Evolutionary conservation across 2,329 filamentous ascomycete genomes (phyloP).

Genomic region (Aotearoamyces nothofagi): DNA sequence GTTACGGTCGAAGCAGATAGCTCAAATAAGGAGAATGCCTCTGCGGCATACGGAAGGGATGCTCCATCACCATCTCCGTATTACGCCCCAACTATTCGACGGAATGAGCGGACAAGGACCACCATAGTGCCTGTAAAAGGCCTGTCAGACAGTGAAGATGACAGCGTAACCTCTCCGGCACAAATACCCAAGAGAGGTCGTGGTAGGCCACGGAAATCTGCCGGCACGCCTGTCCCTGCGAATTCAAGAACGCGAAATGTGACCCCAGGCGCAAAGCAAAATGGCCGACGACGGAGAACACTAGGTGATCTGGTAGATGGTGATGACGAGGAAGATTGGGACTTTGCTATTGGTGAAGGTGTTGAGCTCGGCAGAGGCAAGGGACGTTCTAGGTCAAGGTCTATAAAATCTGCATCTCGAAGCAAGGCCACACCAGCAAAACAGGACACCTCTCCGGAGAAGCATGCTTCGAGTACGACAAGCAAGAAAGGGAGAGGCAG

Average conservation of each 20-base stretch:
- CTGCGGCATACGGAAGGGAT: slow-evolving; percentile 6
- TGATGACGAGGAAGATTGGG: slow-evolving; percentile 12
- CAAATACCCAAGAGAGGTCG: slow-evolving; percentile 24
- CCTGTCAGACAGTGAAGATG: slow-evolving; percentile 17
- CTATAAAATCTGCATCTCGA: slow-evolving; percentile 9
- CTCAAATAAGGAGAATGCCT: slow-evolving; percentile 12
- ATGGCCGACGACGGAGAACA: slow-evolving; percentile 12
- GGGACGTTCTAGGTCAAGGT: slow-evolving; percentile 14
- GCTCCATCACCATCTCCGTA: slow-evolving; percentile 9
- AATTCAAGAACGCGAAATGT: slow-evolving; percentile 11
- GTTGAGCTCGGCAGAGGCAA: slow-evolving; percentile 11
- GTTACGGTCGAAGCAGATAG: slow-evolving; percentile 20
- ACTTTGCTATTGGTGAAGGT: slow-evolving; percentile 11
- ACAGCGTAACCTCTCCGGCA: slow-evolving; percentile 5
- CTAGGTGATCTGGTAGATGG: slow-evolving; percentile 12
- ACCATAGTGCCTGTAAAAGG: slow-evolving; percentile 19
- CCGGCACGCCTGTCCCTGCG: slow-evolving; percentile 20
- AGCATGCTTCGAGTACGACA: slow-evolving; percentile 6
- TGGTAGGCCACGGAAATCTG: slow-evolving; percentile 26
- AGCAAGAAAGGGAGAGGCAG: slow-evolving; percentile 12
- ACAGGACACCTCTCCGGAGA: slow-evolving; percentile 3
- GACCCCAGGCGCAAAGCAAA: slow-evolving; percentile 11
- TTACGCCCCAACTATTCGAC: slow-evolving; percentile 7
- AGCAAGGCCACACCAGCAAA: slow-evolving; percentile 7
- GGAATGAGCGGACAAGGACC: slow-evolving; percentile 16